A percentile compares a stretch with the other conserved stretches of the same genome.
Evolutionary conservation across 805 yeast species (phyloP).

Genomic region (Yarrowia osloensis): DNA sequence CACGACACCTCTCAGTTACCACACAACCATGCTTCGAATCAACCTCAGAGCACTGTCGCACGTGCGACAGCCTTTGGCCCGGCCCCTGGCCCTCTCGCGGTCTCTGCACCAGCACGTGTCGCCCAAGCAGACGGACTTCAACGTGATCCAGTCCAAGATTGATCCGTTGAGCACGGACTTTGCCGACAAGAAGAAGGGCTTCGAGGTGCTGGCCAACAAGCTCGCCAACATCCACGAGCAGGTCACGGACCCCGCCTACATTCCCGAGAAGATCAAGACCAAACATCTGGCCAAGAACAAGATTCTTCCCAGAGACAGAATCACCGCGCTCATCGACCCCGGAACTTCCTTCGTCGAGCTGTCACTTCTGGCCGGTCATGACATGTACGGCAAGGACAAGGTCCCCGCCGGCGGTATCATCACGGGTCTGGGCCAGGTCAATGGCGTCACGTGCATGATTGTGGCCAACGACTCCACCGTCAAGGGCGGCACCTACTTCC

Average conservation of each 20-base stretch:
- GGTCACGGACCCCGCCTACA: constrained; percentile 34
- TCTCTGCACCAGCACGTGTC: constrained; percentile 27
- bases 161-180: constrained; percentile 37
- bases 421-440: constrained; percentile 41
- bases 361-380: constrained; percentile 41
- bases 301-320: constrained; percentile 41
- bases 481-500: constrained; percentile 44
- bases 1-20: not conserved
- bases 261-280: constrained; percentile 39
- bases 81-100: not conserved
- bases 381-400: constrained; percentile 40
- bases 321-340: constrained; percentile 40
- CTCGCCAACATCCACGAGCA: constrained; percentile 35
- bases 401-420: constrained; percentile 43
- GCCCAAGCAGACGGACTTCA: constrained; percentile 31
- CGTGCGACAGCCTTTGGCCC: not conserved
- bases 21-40: constrained; percentile 26
- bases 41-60: constrained; percentile 18
- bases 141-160: constrained; percentile 35
- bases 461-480: constrained; percentile 43
- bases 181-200: constrained; percentile 35
- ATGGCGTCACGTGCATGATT: constrained; percentile 40
- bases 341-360: constrained; percentile 41
- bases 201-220: constrained; percentile 35
- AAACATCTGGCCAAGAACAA: constrained; percentile 40